These are phyloP conservation scores for Lichtheimia hyalospora DNA, from an alignment of 371 early-diverging fungal species.

Conservation along the genomic window DNA sequence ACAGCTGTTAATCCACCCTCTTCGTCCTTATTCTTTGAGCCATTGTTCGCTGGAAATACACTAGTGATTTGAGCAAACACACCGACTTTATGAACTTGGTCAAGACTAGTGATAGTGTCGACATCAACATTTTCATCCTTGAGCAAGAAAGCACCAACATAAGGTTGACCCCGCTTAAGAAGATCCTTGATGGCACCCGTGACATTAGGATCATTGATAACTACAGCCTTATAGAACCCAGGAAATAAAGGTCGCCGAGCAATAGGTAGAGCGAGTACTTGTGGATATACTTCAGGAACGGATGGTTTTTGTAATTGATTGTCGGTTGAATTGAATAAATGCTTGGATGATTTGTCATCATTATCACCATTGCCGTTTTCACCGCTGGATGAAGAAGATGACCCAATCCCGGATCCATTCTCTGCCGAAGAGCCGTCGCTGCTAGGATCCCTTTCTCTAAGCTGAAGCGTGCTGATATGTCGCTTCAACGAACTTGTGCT, in stretches of 20 bases:
- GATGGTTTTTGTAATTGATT: constrained; percentile 70
- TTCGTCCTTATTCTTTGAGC: constrained; percentile 39
- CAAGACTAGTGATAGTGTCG: constrained; percentile 74
- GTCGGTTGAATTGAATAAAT: constrained; percentile 46
- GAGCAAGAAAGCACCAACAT: constrained; percentile 90
- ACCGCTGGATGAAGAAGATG: constrained; percentile 24
- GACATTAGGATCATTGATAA: constrained; percentile 91
- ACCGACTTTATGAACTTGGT: constrained; percentile 87
- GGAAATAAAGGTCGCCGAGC: constrained; percentile 94
- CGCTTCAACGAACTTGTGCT: constrained; percentile 27
- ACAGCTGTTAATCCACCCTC: constrained; percentile 92
- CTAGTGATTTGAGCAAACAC: constrained; percentile 98
- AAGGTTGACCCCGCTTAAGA: constrained; percentile 90
- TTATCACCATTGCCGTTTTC: constrained; percentile 24
- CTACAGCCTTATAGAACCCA: constrained; percentile 95
- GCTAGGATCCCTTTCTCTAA: constrained; percentile 38
- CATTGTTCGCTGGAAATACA: constrained; percentile 73
- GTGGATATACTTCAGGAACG: constrained; percentile 87
- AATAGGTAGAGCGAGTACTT: constrained; percentile 91
- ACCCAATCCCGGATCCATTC: constrained; percentile 17
- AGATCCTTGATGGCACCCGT: constrained; percentile 89
- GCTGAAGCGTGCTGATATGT: constrained; percentile 20
- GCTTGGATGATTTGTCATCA: constrained; percentile 25
- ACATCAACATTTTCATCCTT: constrained; percentile 86
- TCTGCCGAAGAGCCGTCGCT: constrained; percentile 18